These are phyloP conservation scores for Andrographis paniculata DNA, from an alignment of 305 asterid genomes.

Conservation along the genomic window DNA sequence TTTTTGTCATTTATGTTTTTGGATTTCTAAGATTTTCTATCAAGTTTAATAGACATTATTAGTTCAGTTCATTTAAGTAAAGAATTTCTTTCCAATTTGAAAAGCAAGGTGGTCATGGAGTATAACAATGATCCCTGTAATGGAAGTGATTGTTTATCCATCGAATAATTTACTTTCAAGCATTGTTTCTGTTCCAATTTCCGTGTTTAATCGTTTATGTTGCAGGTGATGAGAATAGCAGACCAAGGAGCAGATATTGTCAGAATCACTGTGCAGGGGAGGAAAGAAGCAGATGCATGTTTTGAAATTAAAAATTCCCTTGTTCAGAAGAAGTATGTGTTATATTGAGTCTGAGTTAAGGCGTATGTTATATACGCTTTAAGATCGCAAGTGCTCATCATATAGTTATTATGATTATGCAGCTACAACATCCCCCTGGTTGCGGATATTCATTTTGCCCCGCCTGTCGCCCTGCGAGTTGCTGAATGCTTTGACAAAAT, in stretches of 20 bases:
- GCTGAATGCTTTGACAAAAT: conserved; percentile 97
- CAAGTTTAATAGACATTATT: no score
- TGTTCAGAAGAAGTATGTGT: conserved; percentile 84
- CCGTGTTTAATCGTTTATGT: conserved; percentile 4
- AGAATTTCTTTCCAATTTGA: no score
- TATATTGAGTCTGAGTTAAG: neutral
- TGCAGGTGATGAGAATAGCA: conserved; percentile 93
- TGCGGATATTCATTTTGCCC: conserved; percentile 98
- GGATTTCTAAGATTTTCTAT: no score
- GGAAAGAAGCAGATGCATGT: conserved; percentile 97
- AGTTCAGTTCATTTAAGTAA: no score
- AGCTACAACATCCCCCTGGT: conserved; percentile 98
- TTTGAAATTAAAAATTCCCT: conserved; percentile 83
- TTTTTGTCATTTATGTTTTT: neutral
- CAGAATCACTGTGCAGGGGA: conserved; percentile 97
- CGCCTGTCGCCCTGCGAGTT: conserved; percentile 85
- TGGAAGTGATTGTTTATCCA: neutral
- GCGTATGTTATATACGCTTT: no score
- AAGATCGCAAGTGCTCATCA: conserved; percentile 16
- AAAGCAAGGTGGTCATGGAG: neutral
- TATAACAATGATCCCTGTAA: neutral
- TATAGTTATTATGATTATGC: conserved; percentile 28
- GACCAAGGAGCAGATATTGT: conserved; percentile 97
- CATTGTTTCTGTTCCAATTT: no score
- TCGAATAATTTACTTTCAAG: no score